Evolutionary conservation across 805 yeast genomes (phyloP), one percentile per base, ranked within the genome.

Genomic region (Suhomyces faveliae): DNA sequence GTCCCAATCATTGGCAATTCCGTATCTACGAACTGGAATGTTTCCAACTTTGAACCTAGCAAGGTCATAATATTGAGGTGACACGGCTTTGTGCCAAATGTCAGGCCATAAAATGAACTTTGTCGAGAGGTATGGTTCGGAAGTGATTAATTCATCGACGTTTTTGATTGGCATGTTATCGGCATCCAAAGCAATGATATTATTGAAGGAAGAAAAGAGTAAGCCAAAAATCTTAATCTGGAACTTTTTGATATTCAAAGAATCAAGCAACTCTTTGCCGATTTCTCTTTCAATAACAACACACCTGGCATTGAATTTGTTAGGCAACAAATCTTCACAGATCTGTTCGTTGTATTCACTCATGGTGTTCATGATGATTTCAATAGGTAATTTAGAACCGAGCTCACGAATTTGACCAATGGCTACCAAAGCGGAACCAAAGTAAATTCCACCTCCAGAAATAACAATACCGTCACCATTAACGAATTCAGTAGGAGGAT

Each of bases 81-180:
- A 64, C 1, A 64, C 60, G 9, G 63, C 58, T 51, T 63, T 63
- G 27, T 63, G 68, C 70, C 70, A 66, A 30, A 61, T 49, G 47
- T 68, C 70, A 0, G 73, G 74, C 72, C 73, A 70, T 38, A 70
- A 46, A 11, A 70, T 45, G 52, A 63, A 67, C 21, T 60, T 59
- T 1, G 65, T 56, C 12, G 58, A 42, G 21, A 60, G 42, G 47
- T 55, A 69, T 6, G 65, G 61, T 27, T 59, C 61, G 11, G 61
- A 38, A 27, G 55, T 45, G 9, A 70, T 43, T 15, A 68, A 51
- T 2, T 45, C 42, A 45, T 67, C 73, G 2, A 67, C 61, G 40
- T 66, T 66, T 29, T 56, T 58, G 27, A 68, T 52, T 1, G 72
- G 65, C 52, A 67, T 56, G 46, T 61, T 67, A 50, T 67, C 72